phyloP scores from a whole-genome alignment of 176 grass and related monocot species.

The Carex pumila region DNA sequence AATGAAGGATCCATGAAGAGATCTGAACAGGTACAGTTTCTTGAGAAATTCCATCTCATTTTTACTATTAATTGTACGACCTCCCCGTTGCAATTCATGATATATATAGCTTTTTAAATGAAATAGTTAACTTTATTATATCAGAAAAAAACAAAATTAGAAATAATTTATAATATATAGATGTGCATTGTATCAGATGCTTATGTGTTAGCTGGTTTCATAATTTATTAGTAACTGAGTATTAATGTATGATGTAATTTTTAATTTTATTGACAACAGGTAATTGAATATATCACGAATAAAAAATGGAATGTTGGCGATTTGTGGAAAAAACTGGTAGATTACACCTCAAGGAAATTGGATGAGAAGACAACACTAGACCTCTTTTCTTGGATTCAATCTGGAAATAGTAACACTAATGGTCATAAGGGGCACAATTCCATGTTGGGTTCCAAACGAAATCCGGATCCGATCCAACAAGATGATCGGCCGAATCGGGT shows the following conservation, averaged over 20 bases:
- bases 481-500: background rate
- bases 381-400: constrained; percentile 60
- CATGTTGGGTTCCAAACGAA: background rate
- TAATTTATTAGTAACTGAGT: background rate
- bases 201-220: background rate
- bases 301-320: constrained; percentile 65
- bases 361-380: constrained; percentile 23
- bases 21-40: constrained; percentile 53
- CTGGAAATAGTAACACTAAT: background rate
- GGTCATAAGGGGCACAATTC: background rate
- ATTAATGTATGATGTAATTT: background rate
- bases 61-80: background rate
- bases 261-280: constrained; percentile 23
- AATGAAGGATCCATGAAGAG: constrained; percentile 40
- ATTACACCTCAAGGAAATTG: constrained; percentile 47
- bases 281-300: constrained; percentile 40
- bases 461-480: background rate
- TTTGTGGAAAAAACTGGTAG: constrained; percentile 59
- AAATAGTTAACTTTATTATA: background rate
- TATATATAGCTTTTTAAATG: background rate
- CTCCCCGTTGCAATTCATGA: background rate
- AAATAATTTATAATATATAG: background rate
- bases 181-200: background rate
- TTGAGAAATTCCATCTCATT: background rate
- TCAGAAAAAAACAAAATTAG: background rate